phyloP scores from a whole-genome alignment of 2,329 filamentous ascomycete genomes.

The Rhinocladiella similis region DNA sequence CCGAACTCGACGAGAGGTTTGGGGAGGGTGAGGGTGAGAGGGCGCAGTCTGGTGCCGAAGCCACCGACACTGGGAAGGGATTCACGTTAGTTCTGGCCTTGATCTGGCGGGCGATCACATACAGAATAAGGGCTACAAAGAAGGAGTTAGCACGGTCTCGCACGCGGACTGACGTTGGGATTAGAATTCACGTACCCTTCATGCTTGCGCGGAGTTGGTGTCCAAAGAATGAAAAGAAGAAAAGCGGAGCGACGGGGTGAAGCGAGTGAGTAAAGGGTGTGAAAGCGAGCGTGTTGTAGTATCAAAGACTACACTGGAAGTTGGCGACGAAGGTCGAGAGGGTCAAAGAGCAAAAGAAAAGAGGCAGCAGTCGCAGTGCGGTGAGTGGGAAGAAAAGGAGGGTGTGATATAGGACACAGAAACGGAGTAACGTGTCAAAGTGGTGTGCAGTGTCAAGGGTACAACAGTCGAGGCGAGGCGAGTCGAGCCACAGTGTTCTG shows the following conservation, averaged over 20 bases:
- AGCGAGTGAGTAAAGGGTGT: not conserved
- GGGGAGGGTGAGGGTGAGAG: constrained; percentile 92
- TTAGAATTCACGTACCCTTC: constrained; percentile 42
- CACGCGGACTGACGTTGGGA: constrained; percentile 4
- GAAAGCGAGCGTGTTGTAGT: constrained; percentile 1
- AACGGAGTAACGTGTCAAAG: not conserved
- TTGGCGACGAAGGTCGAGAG: not conserved
- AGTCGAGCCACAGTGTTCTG: constrained; percentile 1
- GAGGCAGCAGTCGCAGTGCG: not conserved
- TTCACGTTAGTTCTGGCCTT: constrained; percentile 12
- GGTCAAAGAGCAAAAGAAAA: not conserved
- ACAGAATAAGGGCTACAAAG: constrained; percentile 27
- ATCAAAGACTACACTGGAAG: not conserved
- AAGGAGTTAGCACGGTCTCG: constrained; percentile 6
- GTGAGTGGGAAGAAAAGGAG: not conserved
- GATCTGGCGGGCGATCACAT: constrained; percentile 5
- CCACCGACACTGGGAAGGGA: constrained; percentile 96
- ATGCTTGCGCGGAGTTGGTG: constrained; percentile 29
- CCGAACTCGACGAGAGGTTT: constrained; percentile 98
- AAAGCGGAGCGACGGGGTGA: not conserved
- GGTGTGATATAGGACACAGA: constrained; percentile 2
- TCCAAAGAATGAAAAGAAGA: not conserved
- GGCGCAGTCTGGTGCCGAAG: constrained; percentile 95
- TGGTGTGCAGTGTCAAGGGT: not conserved
- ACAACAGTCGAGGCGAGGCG: not conserved